Evolutionary conservation across 2,329 filamentous ascomycete genomes (phyloP), one percentile per base, ranked within the genome.

Genomic region (Aureobasidium leucospermi): DNA sequence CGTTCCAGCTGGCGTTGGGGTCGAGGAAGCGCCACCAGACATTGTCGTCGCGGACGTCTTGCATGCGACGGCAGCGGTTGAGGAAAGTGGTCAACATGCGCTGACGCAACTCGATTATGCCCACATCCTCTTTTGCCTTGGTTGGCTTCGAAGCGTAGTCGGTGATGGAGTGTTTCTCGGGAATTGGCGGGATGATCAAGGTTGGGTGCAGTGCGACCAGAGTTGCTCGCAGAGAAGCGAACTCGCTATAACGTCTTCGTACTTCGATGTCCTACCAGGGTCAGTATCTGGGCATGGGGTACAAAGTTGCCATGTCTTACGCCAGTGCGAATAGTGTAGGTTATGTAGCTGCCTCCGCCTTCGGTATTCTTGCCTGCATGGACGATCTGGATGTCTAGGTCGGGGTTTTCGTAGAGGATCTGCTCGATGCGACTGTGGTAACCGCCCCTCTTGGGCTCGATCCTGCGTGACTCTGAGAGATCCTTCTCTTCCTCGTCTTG

Each of bases 21-120:
- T 99, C 94, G 36, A 99, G 80, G 70, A 99, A 99, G 65, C 91
- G 87, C 92, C 93, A 96, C 85, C 92, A 96, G 29, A 99, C 92
- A 2, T 93, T 93, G 69, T 99, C 94, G 62, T 91, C 89, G 57
- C 90, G 83, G 31, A 99, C 86, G 60, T 93, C 87, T 67, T 93
- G 89, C 93, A 97, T 97, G 63, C 85, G 85, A 64, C 92, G 84
- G 74, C 94, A 99, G 51, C 94, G 83, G 69, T 99, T 99, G 52
- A 99, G 73, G 67, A 99, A 99, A 0, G 97, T 94, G 4, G 89
- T 88, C 58, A 99, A 74, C 94, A 99, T 99, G 67, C 94, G 89
- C 78, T 97, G 97, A 61, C 94, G 85, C 65, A 97, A 78, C 70
- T 99, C 94, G 64, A 99, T 99, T 47, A 97, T 99, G 62, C 93